Base-by-base conservation (phyloP, 306 rosid genomes). In the Fragaria iinumae region DNA sequence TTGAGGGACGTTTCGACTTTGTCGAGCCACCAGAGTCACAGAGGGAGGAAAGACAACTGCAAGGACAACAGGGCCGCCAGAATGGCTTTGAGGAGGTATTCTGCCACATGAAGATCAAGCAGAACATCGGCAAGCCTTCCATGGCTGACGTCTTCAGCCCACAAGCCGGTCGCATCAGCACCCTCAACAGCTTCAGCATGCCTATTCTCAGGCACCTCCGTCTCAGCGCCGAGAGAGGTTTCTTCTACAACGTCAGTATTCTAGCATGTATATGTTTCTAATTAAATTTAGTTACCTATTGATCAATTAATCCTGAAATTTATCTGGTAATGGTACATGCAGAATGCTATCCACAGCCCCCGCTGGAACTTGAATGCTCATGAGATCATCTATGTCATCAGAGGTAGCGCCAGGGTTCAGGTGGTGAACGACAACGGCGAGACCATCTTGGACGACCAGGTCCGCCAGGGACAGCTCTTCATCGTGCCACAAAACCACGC, bases 281-380 rank as follows among this genome's bases (percentile, higher is more conserved):
- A 32, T 32, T 32, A 32, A 32, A 32, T 32, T 32, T 32, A 32
- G 34, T 32, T 32, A 32, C 34, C 34, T 32, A 32, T 32, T 32
- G 34, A 32, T 32, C 34, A 32, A 32, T 32, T 32, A 2, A 32
- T 32, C 34, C 34, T 32, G 34, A 32, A 4, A 3, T 25, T 11
- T 2, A 12, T 32, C 34, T 32, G 2, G 3, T 59, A 3, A 59
- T n/a, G 20, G n/a, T 20, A 23, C 25, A 4, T 36, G 77, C 84
- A 87, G 96, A 85, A 88, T 36, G 97, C 84, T 1, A 76, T 91
- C 27, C 82, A 80, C 67, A 69, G 72, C 6, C 96, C 97, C 1
- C 91, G 90, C 72, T 92, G 90, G 91, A 90, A 81, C 83, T 13
- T 59, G 20, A 84, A 92, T 29, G 87, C 96, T 0, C 90, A 92